phyloP scores from a whole-genome alignment of 2,329 filamentous ascomycete genomes.

The Pseudogymnoascus sp. region DNA sequence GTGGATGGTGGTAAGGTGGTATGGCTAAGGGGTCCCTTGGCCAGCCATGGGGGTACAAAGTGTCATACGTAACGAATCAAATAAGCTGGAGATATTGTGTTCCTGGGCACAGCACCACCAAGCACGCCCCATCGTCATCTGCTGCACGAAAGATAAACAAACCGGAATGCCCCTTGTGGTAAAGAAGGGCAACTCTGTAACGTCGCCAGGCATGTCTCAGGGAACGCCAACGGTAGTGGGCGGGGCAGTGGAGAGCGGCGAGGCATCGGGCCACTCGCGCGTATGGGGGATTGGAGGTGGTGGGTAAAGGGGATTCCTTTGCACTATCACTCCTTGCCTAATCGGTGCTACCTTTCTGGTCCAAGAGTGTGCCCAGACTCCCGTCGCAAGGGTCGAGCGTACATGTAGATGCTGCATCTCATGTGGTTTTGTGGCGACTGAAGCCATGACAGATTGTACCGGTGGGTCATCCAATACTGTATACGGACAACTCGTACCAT shows the following conservation, averaged over 20 bases:
- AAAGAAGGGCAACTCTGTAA: neutral
- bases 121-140: neutral
- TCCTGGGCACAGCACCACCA: neutral
- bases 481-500: neutral
- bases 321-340: neutral
- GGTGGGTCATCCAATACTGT: neutral
- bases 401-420: neutral
- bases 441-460: neutral
- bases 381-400: neutral
- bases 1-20: neutral
- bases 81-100: neutral
- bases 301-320: neutral
- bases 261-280: neutral
- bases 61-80: neutral
- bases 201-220: neutral
- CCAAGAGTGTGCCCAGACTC: neutral
- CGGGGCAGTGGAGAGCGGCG: neutral
- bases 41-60: neutral
- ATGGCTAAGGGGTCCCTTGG: neutral
- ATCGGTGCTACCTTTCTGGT: neutral
- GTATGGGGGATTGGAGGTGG: neutral
- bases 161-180: neutral
- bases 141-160: neutral
- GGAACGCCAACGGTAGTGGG: neutral
- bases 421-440: neutral